Evolutionary conservation across 768 basidiomycete species (phyloP).

Genomic region (Pleurotus giganteus): DNA sequence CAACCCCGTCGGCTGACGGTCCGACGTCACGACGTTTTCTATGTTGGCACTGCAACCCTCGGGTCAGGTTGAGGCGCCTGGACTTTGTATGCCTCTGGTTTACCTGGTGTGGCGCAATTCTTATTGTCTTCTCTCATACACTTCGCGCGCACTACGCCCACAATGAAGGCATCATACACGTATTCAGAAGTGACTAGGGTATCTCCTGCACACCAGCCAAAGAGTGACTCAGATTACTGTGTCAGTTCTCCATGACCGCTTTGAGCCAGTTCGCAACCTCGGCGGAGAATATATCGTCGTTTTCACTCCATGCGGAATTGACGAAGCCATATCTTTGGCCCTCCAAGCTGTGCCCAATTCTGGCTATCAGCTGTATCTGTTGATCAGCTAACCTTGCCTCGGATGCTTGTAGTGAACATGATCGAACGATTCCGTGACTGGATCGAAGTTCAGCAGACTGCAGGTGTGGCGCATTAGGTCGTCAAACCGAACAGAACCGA

Average conservation of each 20-base stretch:
- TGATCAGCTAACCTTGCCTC: slow-evolving; percentile 11
- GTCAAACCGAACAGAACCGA: neutral
- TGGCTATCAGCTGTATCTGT: neutral
- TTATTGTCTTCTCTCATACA: neutral
- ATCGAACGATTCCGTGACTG: slow-evolving; percentile 64
- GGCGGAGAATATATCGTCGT: neutral
- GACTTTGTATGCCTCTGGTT: neutral
- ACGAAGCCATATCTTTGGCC: slow-evolving; percentile 14
- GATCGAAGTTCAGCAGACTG: slow-evolving; percentile 52
- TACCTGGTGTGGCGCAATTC: neutral
- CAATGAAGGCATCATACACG: neutral
- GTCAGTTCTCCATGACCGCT: slow-evolving; percentile 10
- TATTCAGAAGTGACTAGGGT: too few relatives aligned
- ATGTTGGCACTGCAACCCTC: neutral
- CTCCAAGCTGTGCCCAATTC: neutral
- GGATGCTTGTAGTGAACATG: slow-evolving; percentile 34
- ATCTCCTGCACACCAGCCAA: neutral
- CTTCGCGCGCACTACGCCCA: too few relatives aligned
- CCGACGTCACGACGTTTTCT: neutral
- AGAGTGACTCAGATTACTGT: neutral
- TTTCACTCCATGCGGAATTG: neutral
- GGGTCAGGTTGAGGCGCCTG: neutral
- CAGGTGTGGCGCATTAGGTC: neutral
- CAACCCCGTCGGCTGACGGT: neutral
- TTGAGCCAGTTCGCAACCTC: slow-evolving; percentile 10